Base-by-base conservation (phyloP, 768 basidiomycete species). In the Pseudohyphozyma bogoriensis region DNA sequence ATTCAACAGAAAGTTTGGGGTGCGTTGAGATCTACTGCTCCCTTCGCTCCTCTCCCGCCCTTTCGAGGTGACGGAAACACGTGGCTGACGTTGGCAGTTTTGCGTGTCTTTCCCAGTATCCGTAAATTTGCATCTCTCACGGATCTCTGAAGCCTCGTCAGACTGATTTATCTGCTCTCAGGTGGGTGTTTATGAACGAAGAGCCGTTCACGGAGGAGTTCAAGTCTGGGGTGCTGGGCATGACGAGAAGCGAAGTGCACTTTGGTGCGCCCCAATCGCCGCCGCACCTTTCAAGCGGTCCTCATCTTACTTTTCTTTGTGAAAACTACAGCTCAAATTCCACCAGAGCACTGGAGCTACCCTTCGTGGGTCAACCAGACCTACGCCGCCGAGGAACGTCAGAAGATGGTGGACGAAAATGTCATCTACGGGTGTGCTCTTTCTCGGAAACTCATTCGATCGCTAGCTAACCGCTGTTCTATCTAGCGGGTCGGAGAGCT, bases 121-220 rank as follows among this genome's bases (percentile, higher is more conserved):
- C n/a, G n/a, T n/a, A n/a, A n/a, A n/a, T n/a, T n/a, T n/a, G n/a
- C n/a, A n/a, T n/a, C n/a, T n/a, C n/a, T n/a, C n/a, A n/a, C n/a
- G n/a, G n/a, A n/a, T n/a, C n/a, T n/a, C n/a, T n/a, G n/a, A n/a
- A n/a, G n/a, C n/a, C n/a, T 45, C 51, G 11, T 12, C 37, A 12
- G 9, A 2, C 24, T 39, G 26, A n/a, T 18, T 28, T 22, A 53
- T 8, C 44, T 26, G 49, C 53, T 31, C 85, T 85, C 9, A 89
- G 84, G n/a, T n/a, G n/a, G 76, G 82, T 87, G 13, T 81, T 90
- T 68, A 78, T 90, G 51, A 90, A 92, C 71, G 88, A 90, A 53
- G 83, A 83, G 63, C 80, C 80, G 1, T 88, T 88, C 71, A 79
- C 80, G 4, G 81, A 84, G 9, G 82, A 82, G 31, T 88, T 89